Evolutionary conservation across 2,329 filamentous ascomycete species (phyloP), one percentile per base, ranked within the genome.

Genomic region (Colletotrichum paranaense): DNA sequence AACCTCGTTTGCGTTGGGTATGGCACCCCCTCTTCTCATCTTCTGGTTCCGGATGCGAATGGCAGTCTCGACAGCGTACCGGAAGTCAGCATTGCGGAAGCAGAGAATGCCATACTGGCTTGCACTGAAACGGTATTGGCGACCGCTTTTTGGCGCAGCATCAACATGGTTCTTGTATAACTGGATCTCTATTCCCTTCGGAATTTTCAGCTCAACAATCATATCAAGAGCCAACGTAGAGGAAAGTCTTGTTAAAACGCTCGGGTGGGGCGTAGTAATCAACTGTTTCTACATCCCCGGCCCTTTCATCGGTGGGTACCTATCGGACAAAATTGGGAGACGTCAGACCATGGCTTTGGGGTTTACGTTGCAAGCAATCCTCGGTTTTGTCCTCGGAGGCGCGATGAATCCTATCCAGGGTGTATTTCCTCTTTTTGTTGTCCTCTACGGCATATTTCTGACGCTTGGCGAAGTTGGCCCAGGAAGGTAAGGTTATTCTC

Each of bases 141-240:
- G 84, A 4, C 85, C 85, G 0, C 78, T 90, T 56, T 76, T 89
- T 4, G 88, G 88, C 16, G 83, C 84, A 7, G 83, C 86, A 2
- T 73, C 83, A 1, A 83, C 85, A 11, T 89, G 88, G 87, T 89
- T 89, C 77, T 78, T 84, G 30, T 85, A 90, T 77, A 87, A 91
- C 76, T 90, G 86, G 77, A 85, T 90, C 53, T 85, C 86, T 0
- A 87, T 88, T 65, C 88, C 88, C 0, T 89, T 89, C 73, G 87
- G 87, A 9, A 83, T 90, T 32, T 90, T 90, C 78, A 86, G 84
- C 68, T 86, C 86, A 0, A 88, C 87, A 26, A 89, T 90, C 70
- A 84, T 88, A 63, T 78, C 79, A 4, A 80, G 83, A 28, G 79
- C 85, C 32, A 85, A 85, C 32, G 76, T 83, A 0, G 78, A 81